A percentile compares a stretch with the other conserved stretches of the same genome.
Evolutionary conservation across 1,139 yeast genomes (phyloP).

Genomic region (Scheffersomyces cryptocercus): DNA sequence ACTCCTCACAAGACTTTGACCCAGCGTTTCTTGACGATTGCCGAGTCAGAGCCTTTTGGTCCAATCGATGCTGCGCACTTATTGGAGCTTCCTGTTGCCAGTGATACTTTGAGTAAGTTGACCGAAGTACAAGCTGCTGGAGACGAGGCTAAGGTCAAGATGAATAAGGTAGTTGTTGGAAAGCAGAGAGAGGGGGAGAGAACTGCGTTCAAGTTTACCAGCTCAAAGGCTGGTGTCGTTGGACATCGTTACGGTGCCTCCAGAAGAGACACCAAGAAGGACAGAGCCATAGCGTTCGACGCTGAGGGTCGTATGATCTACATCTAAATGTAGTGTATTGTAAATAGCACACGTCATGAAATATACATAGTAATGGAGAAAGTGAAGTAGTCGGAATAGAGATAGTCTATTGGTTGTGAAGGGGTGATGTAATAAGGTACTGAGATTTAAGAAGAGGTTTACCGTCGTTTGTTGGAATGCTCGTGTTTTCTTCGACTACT

Average conservation of each 20-base stretch:
- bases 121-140: slow-evolving; percentile 53
- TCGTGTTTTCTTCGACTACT: too few relatives aligned
- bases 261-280: slow-evolving; percentile 84
- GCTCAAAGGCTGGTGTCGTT: slow-evolving; percentile 76
- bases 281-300: slow-evolving; percentile 77
- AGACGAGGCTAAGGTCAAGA: slow-evolving; percentile 23
- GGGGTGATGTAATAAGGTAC: too few relatives aligned
- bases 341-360: neutral
- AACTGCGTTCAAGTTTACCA: slow-evolving; percentile 68
- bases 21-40: slow-evolving; percentile 83
- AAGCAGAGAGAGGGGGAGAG: slow-evolving; percentile 57
- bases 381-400: too few relatives aligned
- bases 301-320: slow-evolving; percentile 64
- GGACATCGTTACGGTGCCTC: slow-evolving; percentile 93
- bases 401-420: too few relatives aligned
- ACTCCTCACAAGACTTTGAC: slow-evolving; percentile 81
- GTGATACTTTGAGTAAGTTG: slow-evolving; percentile 66
- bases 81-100: slow-evolving; percentile 83
- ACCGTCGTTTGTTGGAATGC: too few relatives aligned
- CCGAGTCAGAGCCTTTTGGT: slow-evolving; percentile 96
- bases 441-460: too few relatives aligned
- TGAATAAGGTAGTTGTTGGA: slow-evolving; percentile 47
- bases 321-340: slow-evolving; percentile 13
- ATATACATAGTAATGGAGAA: too few relatives aligned
- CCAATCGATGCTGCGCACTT: slow-evolving; percentile 94